phyloP scores from a whole-genome alignment of 768 basidiomycete species.

The Lactarius vividus region DNA sequence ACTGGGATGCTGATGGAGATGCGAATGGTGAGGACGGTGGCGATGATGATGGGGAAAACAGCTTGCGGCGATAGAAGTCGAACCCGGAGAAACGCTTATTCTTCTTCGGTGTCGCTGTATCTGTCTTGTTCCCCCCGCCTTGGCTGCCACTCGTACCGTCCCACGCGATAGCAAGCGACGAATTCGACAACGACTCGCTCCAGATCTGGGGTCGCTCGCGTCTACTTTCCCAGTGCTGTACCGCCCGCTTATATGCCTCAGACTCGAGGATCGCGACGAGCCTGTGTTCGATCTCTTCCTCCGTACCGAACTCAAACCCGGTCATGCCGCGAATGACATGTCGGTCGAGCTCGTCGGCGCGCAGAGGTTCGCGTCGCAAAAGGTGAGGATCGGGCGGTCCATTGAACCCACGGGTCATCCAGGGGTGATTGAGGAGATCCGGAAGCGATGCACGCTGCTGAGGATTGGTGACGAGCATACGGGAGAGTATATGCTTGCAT shows the following conservation, averaged over 20 bases:
- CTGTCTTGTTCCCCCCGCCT: slow-evolving; percentile 18
- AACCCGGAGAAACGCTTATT: slow-evolving; percentile 91
- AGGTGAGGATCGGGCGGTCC: slow-evolving; percentile 82
- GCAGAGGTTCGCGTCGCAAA: slow-evolving; percentile 84
- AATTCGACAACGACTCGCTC: slow-evolving; percentile 62
- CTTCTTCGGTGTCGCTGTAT: slow-evolving; percentile 45
- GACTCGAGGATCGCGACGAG: slow-evolving; percentile 71
- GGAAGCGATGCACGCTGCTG: slow-evolving; percentile 71
- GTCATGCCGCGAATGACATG: slow-evolving; percentile 88
- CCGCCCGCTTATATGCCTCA: slow-evolving; percentile 70
- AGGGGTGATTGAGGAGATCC: slow-evolving; percentile 85
- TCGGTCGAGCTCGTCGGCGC: slow-evolving; percentile 82
- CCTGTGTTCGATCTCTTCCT: slow-evolving; percentile 78
- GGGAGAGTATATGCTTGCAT: slow-evolving; percentile 88
- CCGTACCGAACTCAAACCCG: slow-evolving; percentile 93
- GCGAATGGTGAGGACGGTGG: slow-evolving; percentile 52
- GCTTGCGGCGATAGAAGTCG: slow-evolving; percentile 88
- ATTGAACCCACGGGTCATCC: slow-evolving; percentile 88
- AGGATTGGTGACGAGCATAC: slow-evolving; percentile 98
- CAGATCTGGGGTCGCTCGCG: slow-evolving; percentile 43
- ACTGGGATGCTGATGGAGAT: slow-evolving; percentile 61
- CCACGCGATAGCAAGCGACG: slow-evolving; percentile 64
- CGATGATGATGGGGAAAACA: slow-evolving; percentile 60
- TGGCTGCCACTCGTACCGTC: slow-evolving; percentile 45
- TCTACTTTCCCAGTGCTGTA: slow-evolving; percentile 77